These are phyloP conservation scores for Syncephalastrum sp. DNA, from an alignment of 371 early-diverging fungal genomes.

Conservation along the genomic window DNA sequence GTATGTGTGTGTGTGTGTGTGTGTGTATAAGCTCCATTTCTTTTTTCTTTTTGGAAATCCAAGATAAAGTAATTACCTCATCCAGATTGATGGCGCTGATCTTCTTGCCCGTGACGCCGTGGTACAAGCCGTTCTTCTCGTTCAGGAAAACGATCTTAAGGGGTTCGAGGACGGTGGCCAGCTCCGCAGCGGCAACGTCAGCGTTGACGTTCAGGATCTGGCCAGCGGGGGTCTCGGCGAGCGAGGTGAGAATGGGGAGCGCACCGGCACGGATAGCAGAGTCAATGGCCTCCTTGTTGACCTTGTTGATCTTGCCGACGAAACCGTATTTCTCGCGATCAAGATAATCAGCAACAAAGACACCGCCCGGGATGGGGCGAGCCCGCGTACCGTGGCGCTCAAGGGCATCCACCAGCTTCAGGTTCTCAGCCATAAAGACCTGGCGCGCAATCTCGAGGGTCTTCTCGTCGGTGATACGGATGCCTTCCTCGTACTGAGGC, in stretches of 20 bases:
- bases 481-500: conserved; percentile 93
- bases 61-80: conserved; percentile 62
- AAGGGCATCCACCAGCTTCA: conserved; percentile 93
- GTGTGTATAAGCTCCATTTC: background rate
- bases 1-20: background rate
- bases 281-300: conserved; percentile 91
- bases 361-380: conserved; percentile 91
- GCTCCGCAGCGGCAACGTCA: conserved; percentile 95
- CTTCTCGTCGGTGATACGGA: conserved; percentile 91
- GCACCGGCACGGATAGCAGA: conserved; percentile 90
- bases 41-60: background rate
- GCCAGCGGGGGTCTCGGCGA: conserved; percentile 95
- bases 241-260: conserved; percentile 90
- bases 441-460: conserved; percentile 91
- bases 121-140: conserved; percentile 93
- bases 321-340: conserved; percentile 90
- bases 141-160: conserved; percentile 95
- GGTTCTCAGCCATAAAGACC: conserved; percentile 90
- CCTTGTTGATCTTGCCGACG: conserved; percentile 88
- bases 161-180: conserved; percentile 94
- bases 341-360: conserved; percentile 92
- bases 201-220: conserved; percentile 98
- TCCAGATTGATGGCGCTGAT: conserved; percentile 94
- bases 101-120: conserved; percentile 90
- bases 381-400: conserved; percentile 94